Base-by-base conservation (phyloP, 2,329 filamentous ascomycete species). In the Daldinia sp. region DNA sequence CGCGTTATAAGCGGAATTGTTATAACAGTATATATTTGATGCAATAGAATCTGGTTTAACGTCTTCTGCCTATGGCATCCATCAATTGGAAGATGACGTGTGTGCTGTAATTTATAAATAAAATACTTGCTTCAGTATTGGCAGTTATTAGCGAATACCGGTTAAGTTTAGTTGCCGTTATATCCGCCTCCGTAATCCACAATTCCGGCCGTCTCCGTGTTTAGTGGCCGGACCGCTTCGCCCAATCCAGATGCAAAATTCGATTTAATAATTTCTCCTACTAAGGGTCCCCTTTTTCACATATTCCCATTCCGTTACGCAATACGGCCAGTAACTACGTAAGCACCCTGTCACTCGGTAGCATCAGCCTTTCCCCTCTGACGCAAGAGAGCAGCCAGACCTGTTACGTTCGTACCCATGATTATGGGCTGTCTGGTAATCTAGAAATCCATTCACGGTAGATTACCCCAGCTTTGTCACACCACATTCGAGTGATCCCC, bases 291-390 rank as follows among this genome's bases (percentile, higher is more conserved):
- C 34, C 5, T 37, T 39, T 39, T 10, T 21, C 35, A 34, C 11
- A 34, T 50, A 21, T 30, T 25, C 21, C 48, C 32, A 23, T 35
- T n/a, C 4, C 32, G 56, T 61, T 59, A 55, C 57, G 61, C 63
- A 30, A 61, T 51, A 37, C 21, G 43, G 41, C 29, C 35, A 7
- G 27, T 34, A 58, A 41, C 58, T 67, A 64, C 64, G 58, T 67
- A 64, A 64, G 48, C 48, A 47, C 47, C 57, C 49, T 66, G 52
- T 64, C 60, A 66, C 57, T 61, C 34, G 13, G 49, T 21, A 57
- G 25, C 21, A 58, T 57, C 27, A 25, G 8, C 32, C 49, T 35
- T 27, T n/a, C n/a, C 29, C 30, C 39, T 59, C 63, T 56, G 55
- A 65, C 63, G 58, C 58, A 60, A 56, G 45, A 39, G n/a, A 54